phyloP scores from a whole-genome alignment of 441 rosid species.

The Flueggea neowawraea region DNA sequence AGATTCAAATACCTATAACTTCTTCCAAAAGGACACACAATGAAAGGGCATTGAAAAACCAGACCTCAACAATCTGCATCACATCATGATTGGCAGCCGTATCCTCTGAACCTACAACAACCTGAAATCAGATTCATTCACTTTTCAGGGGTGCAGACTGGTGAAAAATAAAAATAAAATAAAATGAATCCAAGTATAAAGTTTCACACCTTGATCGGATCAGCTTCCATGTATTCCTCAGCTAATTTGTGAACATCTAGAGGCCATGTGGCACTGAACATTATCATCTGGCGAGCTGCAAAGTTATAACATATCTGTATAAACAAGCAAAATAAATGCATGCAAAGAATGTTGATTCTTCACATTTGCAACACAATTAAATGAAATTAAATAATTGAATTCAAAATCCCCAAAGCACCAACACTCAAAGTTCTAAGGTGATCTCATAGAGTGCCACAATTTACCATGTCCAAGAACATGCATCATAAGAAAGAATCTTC shows the following conservation, averaged over 20 bases:
- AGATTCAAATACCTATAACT: too few species aligned
- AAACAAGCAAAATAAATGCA: too few species aligned
- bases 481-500: background rate
- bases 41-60: constrained; percentile 5
- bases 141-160: background rate
- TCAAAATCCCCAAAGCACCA: too few species aligned
- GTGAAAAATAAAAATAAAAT: background rate
- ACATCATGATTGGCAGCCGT: constrained; percentile 98
- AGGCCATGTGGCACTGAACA: constrained; percentile 99
- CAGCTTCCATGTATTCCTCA: constrained; percentile 88
- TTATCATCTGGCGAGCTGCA: constrained; percentile 90
- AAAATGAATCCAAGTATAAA: too few species aligned
- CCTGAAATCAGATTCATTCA: constrained; percentile 44
- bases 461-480: background rate
- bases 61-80: constrained; percentile 94
- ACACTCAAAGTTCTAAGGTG: too few species aligned
- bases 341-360: too few species aligned
- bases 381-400: too few species aligned
- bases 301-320: background rate
- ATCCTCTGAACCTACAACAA: constrained; percentile 90
- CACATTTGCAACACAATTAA: too few species aligned
- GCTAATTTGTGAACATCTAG: constrained; percentile 78
- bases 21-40: too few species aligned
- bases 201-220: constrained; percentile 68
- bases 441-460: too few species aligned